Percentiles rank a stretch among this genome's conserved stretches.
These are phyloP conservation scores for Backusella sp. DNA, from an alignment of 192 early-diverging fungal species.

Conservation along the genomic window DNA sequence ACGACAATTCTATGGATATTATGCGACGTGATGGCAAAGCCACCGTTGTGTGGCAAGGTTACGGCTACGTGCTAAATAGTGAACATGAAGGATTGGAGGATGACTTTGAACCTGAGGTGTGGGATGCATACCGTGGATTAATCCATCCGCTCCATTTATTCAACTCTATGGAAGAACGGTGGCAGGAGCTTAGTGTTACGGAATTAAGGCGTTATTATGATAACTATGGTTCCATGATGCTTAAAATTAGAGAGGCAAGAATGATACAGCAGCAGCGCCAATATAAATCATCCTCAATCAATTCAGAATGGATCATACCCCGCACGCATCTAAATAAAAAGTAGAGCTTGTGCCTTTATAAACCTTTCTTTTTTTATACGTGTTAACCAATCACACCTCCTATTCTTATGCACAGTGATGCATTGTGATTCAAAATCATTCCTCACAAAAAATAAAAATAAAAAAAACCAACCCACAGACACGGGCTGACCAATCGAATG, in stretches of 20 bases:
- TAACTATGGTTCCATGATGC: constrained; percentile 32
- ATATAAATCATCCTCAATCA: constrained; percentile 8
- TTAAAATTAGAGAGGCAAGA: constrained; percentile 18
- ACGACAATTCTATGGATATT: constrained; percentile 21
- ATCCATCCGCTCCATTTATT: constrained; percentile 28
- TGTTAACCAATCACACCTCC: not conserved
- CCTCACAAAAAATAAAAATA: not conserved
- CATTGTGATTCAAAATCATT: not conserved
- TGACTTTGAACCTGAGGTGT: constrained; percentile 16
- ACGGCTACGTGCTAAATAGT: constrained; percentile 12
- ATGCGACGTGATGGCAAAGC: not conserved
- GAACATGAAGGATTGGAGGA: not conserved
- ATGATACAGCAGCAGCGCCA: constrained; percentile 10
- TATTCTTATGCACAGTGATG: not conserved
- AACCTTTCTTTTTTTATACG: not conserved
- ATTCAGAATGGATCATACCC: constrained; percentile 24
- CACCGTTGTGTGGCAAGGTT: constrained; percentile 27
- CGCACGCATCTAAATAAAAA: not conserved
- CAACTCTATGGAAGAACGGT: not conserved
- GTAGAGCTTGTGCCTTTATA: not conserved
- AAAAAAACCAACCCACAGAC: not conserved
- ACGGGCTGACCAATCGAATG: not conserved
- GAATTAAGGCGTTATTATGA: constrained; percentile 22
- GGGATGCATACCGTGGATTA: constrained; percentile 18
- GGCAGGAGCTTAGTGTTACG: constrained; percentile 10